Evolutionary conservation across 129 eudicot genomes (phyloP), one percentile per base, ranked within the genome.

Genomic region (Centaurea solstitialis): DNA sequence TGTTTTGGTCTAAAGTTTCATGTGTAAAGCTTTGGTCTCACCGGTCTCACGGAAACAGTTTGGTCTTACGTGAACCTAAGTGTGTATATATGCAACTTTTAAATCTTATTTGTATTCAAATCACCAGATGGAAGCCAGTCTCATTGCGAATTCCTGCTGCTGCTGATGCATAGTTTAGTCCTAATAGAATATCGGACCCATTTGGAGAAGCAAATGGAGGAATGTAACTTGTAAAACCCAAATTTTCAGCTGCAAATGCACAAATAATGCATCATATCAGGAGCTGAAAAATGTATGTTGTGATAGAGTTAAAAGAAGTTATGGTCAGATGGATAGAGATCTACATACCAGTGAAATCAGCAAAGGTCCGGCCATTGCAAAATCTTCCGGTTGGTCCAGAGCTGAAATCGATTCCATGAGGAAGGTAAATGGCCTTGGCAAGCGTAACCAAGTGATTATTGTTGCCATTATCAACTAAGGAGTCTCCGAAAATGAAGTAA

Each of bases 131-230:
- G 7, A 18, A 85, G 73, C 89, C 87, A 39, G 86, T 78, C 37
- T 86, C 89, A 7, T 35, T 45, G 18, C 86, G 86, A 78, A 86
- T 86, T 70, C 89, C 89, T 57, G 86, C 81, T 4, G 81, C 89
- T 30, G 86, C 86, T 10, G 89, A 86, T 45, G 86, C 89, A 10
- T 86, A 86, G 38, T 86, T 86, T 47, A 86, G 75, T 59, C 89
- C 89, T 26, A 68, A 39, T 17, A 86, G 67, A 33, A 86, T 45
- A 71, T 83, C 57, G 9, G 81, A 71, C n/a, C 86, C 80, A n/a
- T 77, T 71, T 24, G 89, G 38, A 38, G 65, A 72, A 28, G 89
- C 84, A 66, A 65, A 83, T 0, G 87, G 82, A 26, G 84, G 89
- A 75, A 86, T 83, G 28, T 62, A 62, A 57, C 79, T 68, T 5